phyloP scores from a whole-genome alignment of 495 filamentous ascomycete genomes.

The Aspergillus nidulans region DNA sequence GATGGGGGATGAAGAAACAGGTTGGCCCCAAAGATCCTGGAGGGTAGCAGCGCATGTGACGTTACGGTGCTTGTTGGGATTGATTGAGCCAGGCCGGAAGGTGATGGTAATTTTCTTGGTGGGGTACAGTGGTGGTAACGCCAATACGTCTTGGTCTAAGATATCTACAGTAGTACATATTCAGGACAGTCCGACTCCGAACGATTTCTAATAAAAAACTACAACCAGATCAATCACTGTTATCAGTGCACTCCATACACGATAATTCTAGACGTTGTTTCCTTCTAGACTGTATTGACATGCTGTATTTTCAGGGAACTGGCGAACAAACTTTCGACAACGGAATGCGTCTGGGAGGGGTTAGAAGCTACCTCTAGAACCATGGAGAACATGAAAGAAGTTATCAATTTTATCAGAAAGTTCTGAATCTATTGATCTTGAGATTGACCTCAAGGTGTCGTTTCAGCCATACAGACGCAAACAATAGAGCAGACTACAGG shows the following conservation, averaged over 20 bases:
- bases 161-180: neutral
- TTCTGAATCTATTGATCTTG: neutral
- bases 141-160: neutral
- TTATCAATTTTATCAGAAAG: neutral
- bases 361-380: neutral
- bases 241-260: too few relatives aligned
- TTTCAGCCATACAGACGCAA: neutral
- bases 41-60: constrained; percentile 11
- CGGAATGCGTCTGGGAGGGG: too few relatives aligned
- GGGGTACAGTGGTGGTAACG: neutral
- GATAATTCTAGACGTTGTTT: too few relatives aligned
- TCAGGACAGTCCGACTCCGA: neutral
- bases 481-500: neutral
- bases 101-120: neutral
- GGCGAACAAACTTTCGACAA: neutral
- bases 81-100: neutral
- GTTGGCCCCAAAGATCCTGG: constrained; percentile 6
- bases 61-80: constrained; percentile 4
- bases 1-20: neutral
- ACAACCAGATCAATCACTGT: too few relatives aligned
- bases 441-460: neutral
- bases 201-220: neutral
- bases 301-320: neutral
- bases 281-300: too few relatives aligned
- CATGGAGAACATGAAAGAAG: neutral